Evolutionary conservation across 805 yeast genomes (phyloP), one percentile per base, ranked within the genome.

Genomic region (Kluyveromyces dobzhanskii): DNA sequence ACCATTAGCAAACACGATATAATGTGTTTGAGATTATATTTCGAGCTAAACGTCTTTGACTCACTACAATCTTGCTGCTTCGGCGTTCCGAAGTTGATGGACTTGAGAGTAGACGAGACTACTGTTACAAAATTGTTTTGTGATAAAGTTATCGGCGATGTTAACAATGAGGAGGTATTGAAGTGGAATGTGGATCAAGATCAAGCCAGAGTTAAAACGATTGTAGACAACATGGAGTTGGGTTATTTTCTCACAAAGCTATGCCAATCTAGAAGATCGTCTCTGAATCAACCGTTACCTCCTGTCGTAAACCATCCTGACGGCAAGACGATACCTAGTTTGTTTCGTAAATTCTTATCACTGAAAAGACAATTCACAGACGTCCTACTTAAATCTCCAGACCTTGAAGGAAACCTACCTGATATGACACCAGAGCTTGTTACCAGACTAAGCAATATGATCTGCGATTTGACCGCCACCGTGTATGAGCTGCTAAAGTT

Each of bases 11-110:
- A 38, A 32, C 10, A 45, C 31, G 32, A 50, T 48, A 41, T 24
- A 21, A 21, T 34, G 10, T 34, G 13, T 51, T 46, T 40, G 56
- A 53, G 35, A 53, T 58, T 78, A 18, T 73, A 71, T 48, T 62
- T 71, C 28, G 63, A 71, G 30, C 46, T 78, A 28, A 59, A 66
- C 10, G 56, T 74, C 0, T 56, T 78, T 27, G 82, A 76, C 51
- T 63, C 71, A n/a, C 46, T 76, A 16, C 73, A 73, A 44, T 59
- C 76, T 12, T 53, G 77, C 19, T 64, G 72, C 17, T 75, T 68
- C 58, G 83, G 82, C 6, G 56, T 59, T 1, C 75, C 71, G 17
- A 55, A 57, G 39, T 38, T 60, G 34, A 49, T 59, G 17, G 52
- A 50, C 30, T 50, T 59, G 2, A 54, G 59, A 9, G 46, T 57